Evolutionary conservation across 805 yeast species (phyloP), one percentile per base, ranked within the genome.

Genomic region (Starmera dryadoides): DNA sequence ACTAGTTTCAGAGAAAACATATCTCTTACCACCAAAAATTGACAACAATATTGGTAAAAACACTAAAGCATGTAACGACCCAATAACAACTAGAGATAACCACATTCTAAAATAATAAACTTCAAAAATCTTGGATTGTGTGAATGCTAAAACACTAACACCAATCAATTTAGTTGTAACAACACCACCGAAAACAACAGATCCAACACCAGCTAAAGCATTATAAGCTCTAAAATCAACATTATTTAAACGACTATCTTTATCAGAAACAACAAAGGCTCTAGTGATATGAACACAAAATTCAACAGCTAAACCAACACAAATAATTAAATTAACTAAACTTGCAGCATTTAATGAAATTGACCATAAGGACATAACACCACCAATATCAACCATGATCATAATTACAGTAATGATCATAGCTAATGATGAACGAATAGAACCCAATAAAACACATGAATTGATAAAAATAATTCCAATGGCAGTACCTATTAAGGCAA

Each of bases 31-130:
- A 10, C 93, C 94, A 47, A 69, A 66, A 37, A 68, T 61, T 20
- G 86, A 71, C 30, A 91, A 64, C 21, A 82, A 56, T 5, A 86
- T 75, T 0, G 98, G 98, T 38, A 91, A 64, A 41, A 91, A 75
- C 30, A 85, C 70, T 38, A 91, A 67, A 4, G 93, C 75, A 57
- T 91, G 97, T 1, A 83, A 47, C 0, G 89, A 77, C 1, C 95
- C 96, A 40, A 85, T 66, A 2, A 83, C 44, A 8, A 91, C 81
- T 43, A 91, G 67, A 1, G 88, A 68, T 11, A 85, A 62, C 98
- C 98, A 91, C 96, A 91, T 89, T 44, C 95, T 66, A 69, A 91
- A 91, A 58, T 93, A 91, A 60, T 86, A 91, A 2, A 91, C 75
- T 48, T 87, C 94, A 59, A 91, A 93, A 23, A 91, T 89, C 58